Conservation (phyloP, 2,329 filamentous ascomycete genomes). For the Ophiostoma fasciatum region DNA sequence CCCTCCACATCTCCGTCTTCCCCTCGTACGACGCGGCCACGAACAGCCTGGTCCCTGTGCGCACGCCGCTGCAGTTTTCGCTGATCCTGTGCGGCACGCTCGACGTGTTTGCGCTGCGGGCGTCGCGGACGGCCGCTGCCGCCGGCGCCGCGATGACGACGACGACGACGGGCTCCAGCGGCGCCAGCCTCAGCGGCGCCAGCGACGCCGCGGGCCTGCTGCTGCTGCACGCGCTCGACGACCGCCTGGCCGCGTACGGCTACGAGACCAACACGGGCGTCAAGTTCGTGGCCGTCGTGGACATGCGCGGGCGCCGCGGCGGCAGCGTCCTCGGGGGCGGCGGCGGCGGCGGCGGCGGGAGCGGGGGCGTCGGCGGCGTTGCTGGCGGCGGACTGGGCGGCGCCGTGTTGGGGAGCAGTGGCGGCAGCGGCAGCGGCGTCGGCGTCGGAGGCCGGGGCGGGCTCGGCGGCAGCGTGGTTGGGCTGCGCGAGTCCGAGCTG, state of each 20-base stretch:
- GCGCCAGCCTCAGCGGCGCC: conserved; percentile 54
- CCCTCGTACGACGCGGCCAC: conserved; percentile 50
- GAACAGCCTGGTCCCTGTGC: conserved; percentile 39
- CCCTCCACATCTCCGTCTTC: conserved; percentile 84
- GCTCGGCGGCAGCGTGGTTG: conserved; percentile 28
- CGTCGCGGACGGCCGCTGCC: conserved; percentile 41
- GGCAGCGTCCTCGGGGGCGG: conserved; percentile 3
- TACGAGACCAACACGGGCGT: conserved; percentile 94
- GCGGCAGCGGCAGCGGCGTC: not conserved
- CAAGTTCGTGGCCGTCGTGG: conserved; percentile 78
- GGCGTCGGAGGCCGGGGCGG: conserved; percentile 3
- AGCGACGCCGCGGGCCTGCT: conserved; percentile 37
- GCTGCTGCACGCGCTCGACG: conserved; percentile 83
- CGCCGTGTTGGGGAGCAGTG: too few relatives aligned
- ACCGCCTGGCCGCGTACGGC: conserved; percentile 84
- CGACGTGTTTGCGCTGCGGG: conserved; percentile 81
- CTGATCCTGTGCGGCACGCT: conserved; percentile 83
- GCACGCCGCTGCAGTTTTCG: conserved; percentile 74
- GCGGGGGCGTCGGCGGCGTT: conserved; percentile 14
- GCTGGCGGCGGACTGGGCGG: not conserved
- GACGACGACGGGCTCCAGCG: conserved; percentile 9
- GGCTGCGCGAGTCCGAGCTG: conserved; percentile 72
- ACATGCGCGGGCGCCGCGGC: conserved; percentile 60
- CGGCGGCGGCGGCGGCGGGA: not conserved
- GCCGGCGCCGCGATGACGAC: conserved; percentile 22